These are phyloP conservation scores for Trichoderma endophyticum DNA, from an alignment of 2,329 filamentous ascomycete species.

Conservation along the genomic window DNA sequence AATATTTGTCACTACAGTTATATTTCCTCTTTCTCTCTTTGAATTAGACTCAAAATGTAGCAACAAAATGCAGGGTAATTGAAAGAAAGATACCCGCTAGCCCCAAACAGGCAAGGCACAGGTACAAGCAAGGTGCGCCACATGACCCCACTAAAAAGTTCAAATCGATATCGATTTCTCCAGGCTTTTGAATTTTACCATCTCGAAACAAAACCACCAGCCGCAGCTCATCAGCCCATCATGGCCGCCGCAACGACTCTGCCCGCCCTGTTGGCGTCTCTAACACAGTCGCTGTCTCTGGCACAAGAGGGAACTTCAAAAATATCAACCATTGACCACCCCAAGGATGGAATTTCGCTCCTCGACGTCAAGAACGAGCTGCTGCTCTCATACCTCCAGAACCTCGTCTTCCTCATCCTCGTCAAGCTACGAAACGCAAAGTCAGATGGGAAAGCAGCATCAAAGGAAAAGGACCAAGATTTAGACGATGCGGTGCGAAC, in stretches of 20 bases:
- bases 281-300: slow-evolving; percentile 58
- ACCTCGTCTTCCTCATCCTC: slow-evolving; percentile 83
- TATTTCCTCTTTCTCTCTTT: background rate
- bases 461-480: slow-evolving; percentile 40
- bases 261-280: slow-evolving; percentile 49
- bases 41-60: background rate
- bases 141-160: slow-evolving; percentile 15
- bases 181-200: slow-evolving; percentile 3
- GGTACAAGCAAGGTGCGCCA: background rate
- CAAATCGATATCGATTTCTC: slow-evolving; percentile 12
- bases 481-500: slow-evolving; percentile 67
- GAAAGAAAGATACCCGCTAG: background rate
- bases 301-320: slow-evolving; percentile 66
- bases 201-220: background rate
- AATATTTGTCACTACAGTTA: rapidly evolving
- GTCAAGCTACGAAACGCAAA: slow-evolving; percentile 67
- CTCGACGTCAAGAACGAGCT: slow-evolving; percentile 96
- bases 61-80: background rate
- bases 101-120: background rate
- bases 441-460: slow-evolving; percentile 21
- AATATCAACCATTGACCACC: slow-evolving; percentile 62
- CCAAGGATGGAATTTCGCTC: slow-evolving; percentile 84
- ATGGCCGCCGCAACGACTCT: slow-evolving; percentile 51
- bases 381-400: slow-evolving; percentile 93
- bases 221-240: slow-evolving; percentile 13